Evolutionary conservation across 345 rosid species (phyloP).

Genomic region (Populus simonii): DNA sequence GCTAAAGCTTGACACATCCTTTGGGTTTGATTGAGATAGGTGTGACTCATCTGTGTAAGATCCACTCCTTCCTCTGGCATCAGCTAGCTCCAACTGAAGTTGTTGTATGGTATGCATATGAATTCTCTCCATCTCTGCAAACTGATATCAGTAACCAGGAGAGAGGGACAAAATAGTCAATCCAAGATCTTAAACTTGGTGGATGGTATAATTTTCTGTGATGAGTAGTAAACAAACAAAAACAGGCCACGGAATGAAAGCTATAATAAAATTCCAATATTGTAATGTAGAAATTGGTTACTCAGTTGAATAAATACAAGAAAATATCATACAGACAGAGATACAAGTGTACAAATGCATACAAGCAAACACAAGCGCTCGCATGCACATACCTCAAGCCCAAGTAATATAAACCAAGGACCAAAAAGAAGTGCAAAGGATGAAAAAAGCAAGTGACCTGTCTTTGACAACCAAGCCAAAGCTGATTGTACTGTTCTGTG

Average conservation of each 20-base stretch:
- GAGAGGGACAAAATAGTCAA: constrained; percentile 6
- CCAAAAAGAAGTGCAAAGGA: constrained; percentile 11
- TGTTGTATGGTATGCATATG: constrained; percentile 82
- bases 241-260: neutral
- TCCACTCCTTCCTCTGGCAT: constrained; percentile 63
- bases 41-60: constrained; percentile 54
- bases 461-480: constrained; percentile 90
- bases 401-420: neutral
- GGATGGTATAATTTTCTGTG: neutral
- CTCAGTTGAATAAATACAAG: no score
- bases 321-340: no score
- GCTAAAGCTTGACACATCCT: constrained; percentile 51
- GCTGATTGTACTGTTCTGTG: constrained; percentile 84
- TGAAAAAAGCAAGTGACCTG: constrained; percentile 55
- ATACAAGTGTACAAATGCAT: neutral
- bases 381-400: neutral
- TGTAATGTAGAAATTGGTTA: neutral
- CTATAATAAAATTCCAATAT: neutral
- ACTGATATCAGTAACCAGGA: constrained; percentile 42
- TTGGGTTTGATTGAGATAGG: constrained; percentile 44
- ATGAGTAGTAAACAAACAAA: neutral
- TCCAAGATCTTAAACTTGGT: neutral
- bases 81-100: constrained; percentile 80
- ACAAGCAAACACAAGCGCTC: neutral
- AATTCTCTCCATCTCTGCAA: constrained; percentile 84